A percentile compares a stretch with the other conserved stretches of the same genome.
Evolutionary conservation across 192 early-diverging fungal genomes (phyloP).

Genomic region (Tieghemiomyces parasiticus): DNA sequence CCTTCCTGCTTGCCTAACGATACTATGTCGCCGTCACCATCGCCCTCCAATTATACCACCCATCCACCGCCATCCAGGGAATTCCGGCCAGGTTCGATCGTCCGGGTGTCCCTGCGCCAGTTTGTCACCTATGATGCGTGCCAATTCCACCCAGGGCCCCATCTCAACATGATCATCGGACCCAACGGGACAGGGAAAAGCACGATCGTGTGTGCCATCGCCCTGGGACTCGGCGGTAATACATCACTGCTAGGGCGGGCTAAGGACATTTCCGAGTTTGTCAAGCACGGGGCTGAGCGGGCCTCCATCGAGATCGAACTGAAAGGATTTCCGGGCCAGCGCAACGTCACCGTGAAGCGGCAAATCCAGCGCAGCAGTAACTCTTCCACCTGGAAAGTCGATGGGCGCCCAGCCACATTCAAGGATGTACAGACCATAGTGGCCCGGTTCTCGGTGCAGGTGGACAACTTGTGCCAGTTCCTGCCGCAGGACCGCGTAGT

Average conservation of each 20-base stretch:
- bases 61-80: not conserved
- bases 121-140: constrained; percentile 93
- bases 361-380: constrained; percentile 47
- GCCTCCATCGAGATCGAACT: constrained; percentile 81
- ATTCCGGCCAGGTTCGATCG: constrained; percentile 38
- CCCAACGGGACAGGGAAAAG: constrained; percentile 96
- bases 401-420: constrained; percentile 46
- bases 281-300: constrained; percentile 71
- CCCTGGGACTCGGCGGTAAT: constrained; percentile 79
- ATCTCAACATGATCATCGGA: constrained; percentile 97
- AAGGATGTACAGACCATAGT: constrained; percentile 51
- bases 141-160: constrained; percentile 74
- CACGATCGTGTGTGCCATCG: constrained; percentile 89
- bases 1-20: no score
- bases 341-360: constrained; percentile 41
- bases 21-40: no score
- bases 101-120: constrained; percentile 60
- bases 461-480: constrained; percentile 96
- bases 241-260: constrained; percentile 64
- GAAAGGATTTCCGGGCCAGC: constrained; percentile 23
- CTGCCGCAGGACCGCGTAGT: constrained; percentile 90
- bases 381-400: constrained; percentile 59
- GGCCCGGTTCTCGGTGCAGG: constrained; percentile 62
- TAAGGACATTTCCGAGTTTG: constrained; percentile 79
- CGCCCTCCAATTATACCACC: no score